phyloP scores from a whole-genome alignment of 2,329 filamentous ascomycete species.

The Incumbomyces lentus region DNA sequence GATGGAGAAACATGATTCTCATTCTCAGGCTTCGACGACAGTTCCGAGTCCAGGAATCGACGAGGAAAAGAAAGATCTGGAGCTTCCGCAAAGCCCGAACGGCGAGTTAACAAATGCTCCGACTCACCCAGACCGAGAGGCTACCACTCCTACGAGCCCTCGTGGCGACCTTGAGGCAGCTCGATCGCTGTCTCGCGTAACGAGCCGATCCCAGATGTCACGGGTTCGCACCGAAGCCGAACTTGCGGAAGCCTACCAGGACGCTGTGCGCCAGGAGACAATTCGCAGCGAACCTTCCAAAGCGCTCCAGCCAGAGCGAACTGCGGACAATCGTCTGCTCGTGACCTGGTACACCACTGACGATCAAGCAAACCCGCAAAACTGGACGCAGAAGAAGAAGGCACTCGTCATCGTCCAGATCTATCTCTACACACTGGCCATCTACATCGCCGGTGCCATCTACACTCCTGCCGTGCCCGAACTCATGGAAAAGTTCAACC shows the following conservation, averaged over 20 bases:
- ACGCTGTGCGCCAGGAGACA: conserved; percentile 15
- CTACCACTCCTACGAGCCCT: no score
- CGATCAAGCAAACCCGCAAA: conserved; percentile 23
- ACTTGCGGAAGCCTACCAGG: conserved; percentile 16
- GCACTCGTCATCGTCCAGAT: conserved; percentile 18
- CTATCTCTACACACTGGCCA: conserved; percentile 20
- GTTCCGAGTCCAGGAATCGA: conserved; percentile 7
- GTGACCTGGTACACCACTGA: conserved; percentile 21
- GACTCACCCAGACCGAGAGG: conserved; percentile 14
- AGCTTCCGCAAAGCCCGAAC: neutral
- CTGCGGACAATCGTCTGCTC: conserved; percentile 16
- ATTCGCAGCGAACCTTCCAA: conserved; percentile 13
- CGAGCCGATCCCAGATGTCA: conserved; percentile 12
- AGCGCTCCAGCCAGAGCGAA: conserved; percentile 13
- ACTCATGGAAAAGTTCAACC: conserved; percentile 15
- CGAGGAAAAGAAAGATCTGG: conserved; percentile 10
- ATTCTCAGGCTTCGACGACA: conserved; percentile 8
- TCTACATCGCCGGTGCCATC: conserved; percentile 21
- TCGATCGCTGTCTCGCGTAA: conserved; percentile 16
- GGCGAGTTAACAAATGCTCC: conserved; percentile 7
- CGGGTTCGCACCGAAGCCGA: conserved; percentile 12
- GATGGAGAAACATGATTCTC: no score
- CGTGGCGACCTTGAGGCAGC: neutral
- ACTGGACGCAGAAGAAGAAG: conserved; percentile 21
- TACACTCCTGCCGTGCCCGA: conserved; percentile 17